Base-by-base conservation (phyloP, 768 basidiomycete species). In the Hericium coralloides region DNA sequence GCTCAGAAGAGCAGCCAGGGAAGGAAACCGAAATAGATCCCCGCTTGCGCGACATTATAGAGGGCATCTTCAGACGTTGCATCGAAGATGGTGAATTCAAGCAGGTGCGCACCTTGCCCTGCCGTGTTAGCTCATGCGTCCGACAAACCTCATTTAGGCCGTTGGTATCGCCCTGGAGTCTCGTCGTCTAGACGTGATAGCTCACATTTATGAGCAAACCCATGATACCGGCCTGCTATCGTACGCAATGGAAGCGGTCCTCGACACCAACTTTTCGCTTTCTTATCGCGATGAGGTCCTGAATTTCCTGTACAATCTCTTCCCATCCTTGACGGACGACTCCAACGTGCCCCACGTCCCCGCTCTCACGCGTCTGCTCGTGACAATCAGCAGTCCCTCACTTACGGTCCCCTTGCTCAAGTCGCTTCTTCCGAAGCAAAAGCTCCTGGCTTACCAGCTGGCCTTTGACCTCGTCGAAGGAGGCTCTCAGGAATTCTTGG, bases 391-490 rank as follows among this genome's bases (percentile, higher is more conserved):
- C 67, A 86, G 85, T 57, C 80, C 89, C n/a, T 78, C 85, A 3
- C 75, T 93, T 53, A 89, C 92, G 1, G 78, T 90, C 7, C 78
- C 84, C 14, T 78, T 95, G 53, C 70, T 97, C 58, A 78, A 75
- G 2, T 85, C 85, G 2, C 77, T 97, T 9, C 78, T 93, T 14
- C 78, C 79, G 4, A 78, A 79, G 59, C 82, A 94, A 63, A 80
- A 80, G 41, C 74, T 93, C 12, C 74, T 95, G 23, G 94, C 93
- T 0, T 95, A 94, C 69, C 97, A 99, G 69, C 84, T 98, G 67
- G 93, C 90, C 0, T 98, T 98, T 67, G 97, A 98, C 71, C 74
- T 98, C 50, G 89, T 88, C 14, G 95, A 98, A 72, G 92, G 94
- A 38, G 95, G 92, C 0, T 83, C 89, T 3, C 93, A 95, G 68